Base-by-base conservation (phyloP, 2,329 filamentous ascomycete species). In the Talaromyces islandicus region DNA sequence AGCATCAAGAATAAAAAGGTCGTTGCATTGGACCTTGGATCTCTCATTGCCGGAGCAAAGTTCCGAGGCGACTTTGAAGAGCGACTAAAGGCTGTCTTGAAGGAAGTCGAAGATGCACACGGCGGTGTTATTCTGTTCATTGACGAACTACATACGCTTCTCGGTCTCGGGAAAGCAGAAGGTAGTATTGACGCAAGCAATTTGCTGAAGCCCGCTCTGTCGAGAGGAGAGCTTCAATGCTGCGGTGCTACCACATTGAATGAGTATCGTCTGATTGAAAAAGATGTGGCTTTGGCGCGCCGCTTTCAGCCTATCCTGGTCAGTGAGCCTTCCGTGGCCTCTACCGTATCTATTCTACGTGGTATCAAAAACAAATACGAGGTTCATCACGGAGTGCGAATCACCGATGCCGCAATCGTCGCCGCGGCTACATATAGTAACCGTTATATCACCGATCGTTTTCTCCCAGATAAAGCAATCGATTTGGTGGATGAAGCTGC, bases 341-440 rank as follows among this genome's bases (percentile, higher is more conserved):
- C 97, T 66, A 97, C 94, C 0, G 92, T 99, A 63, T 96, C 91
- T 56, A 97, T 99, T 60, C 80, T 99, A 0, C 87, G 94, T 69
- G 94, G 93, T 54, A 97, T 99, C 79, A 97, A 97, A 71, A 92
- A 97, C 70, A 91, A 92, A 66, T 99, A 99, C 69, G 94, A 97
- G 73, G 91, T 97, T 0, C 94, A 97, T 66, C 94, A 99, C 70
- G 93, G 94, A 75, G 93, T 97, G 0, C 84, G 92, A 58, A 97
- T 99, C 65, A 96, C 91, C 0, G 94, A 97, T 68, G 88, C 89
- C 1, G 92, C 94, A 7, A 79, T 97, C 11, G 93, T 99, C 14
- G 92, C 94, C 1, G 93, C 94, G 2, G 92, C 93, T 2, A 90
- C 91, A 0, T 90, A 95, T 71, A 94, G 90, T 64, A 97, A 97